Evolutionary conservation across 345 rosid genomes (phyloP).

Genomic region (Populus ilicifolia): DNA sequence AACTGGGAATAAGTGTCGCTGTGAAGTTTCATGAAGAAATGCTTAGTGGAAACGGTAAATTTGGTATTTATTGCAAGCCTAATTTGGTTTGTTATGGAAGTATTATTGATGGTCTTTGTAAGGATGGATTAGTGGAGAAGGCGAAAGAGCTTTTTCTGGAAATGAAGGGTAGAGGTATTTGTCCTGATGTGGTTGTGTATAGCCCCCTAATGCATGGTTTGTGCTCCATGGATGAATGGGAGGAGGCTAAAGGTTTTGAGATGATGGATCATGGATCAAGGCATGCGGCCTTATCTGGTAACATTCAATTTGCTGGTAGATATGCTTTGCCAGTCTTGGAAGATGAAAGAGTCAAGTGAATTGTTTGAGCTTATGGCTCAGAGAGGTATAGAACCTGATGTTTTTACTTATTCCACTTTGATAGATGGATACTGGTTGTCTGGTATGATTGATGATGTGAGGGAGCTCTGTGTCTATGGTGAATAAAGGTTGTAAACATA

Average conservation of each 20-base stretch:
- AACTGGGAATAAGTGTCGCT: constrained; percentile 24
- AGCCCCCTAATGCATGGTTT: constrained; percentile 23
- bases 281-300: constrained; percentile 13
- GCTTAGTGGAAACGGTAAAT: constrained; percentile 11
- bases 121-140: constrained; percentile 25
- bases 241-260: constrained; percentile 20
- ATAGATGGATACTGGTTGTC: constrained; percentile 22
- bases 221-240: constrained; percentile 20
- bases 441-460: constrained; percentile 18
- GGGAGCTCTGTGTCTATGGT: constrained; percentile 12
- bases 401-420: constrained; percentile 13
- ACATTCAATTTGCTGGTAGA: constrained; percentile 16
- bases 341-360: constrained; percentile 19
- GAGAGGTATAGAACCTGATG: constrained; percentile 12
- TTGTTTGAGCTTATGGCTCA: constrained; percentile 18
- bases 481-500: constrained; percentile 13
- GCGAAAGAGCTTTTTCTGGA: constrained; percentile 31
- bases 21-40: constrained; percentile 24
- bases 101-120: constrained; percentile 35
- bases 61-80: constrained; percentile 17
- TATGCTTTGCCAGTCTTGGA: constrained; percentile 17
- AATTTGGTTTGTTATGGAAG: constrained; percentile 12
- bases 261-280: constrained; percentile 19
- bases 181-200: constrained; percentile 24
- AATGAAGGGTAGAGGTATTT: constrained; percentile 28